Conservation (phyloP, 2,329 filamentous ascomycete genomes). For the Bretziella fagacearum region DNA sequence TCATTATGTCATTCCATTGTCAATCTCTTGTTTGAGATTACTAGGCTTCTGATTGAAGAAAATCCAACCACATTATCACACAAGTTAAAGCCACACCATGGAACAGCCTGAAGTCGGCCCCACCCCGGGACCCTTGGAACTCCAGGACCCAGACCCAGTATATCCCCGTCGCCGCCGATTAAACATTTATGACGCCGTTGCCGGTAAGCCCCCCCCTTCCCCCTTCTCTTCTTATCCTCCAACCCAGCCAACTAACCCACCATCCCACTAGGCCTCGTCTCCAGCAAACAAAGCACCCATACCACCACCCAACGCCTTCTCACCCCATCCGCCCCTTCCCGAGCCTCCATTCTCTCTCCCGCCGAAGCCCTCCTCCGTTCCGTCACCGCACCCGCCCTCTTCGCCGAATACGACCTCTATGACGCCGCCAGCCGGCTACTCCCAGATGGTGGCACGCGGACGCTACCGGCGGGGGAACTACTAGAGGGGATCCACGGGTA, state of each 20-base stretch:
- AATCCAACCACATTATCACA: not conserved
- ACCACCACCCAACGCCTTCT: not conserved
- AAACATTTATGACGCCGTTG: constrained; percentile 57
- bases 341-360: constrained; percentile 33
- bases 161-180: constrained; percentile 24
- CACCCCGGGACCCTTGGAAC: no score
- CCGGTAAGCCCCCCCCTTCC: constrained; percentile 32
- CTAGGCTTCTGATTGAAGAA: not conserved
- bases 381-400: constrained; percentile 46
- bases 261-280: constrained; percentile 10
- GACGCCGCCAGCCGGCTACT: constrained; percentile 43
- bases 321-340: not conserved
- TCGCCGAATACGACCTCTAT: constrained; percentile 56
- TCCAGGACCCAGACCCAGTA: no score
- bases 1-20: not conserved
- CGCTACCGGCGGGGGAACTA: constrained; percentile 51
- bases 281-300: not conserved
- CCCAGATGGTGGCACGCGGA: constrained; percentile 25
- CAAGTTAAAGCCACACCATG: no score
- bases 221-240: not conserved
- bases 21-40: not conserved
- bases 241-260: not conserved
- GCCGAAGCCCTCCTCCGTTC: constrained; percentile 56
- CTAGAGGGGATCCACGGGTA: constrained; percentile 54
- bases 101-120: no score